Base-by-base conservation (phyloP, 306 rosid species). In the Fagus crenata region DNA sequence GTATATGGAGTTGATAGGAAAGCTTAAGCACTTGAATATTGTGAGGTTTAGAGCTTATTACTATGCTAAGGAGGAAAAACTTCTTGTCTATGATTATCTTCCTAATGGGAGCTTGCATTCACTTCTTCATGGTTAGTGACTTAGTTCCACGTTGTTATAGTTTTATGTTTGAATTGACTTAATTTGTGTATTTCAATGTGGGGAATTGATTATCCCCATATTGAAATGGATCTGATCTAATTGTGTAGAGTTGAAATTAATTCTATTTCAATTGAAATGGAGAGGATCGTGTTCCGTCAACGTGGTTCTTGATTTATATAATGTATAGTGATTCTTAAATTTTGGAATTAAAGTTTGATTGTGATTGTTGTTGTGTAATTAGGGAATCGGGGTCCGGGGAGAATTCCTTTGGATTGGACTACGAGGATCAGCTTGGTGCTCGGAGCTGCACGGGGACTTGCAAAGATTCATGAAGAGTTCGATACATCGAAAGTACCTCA, bases 341-440 rank as follows among this genome's bases (percentile, higher is more conserved):
- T 72, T 41, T 53, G 51, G 51, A 43, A 17, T 60, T 1, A 55
- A 3, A 11, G 33, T 49, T 55, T 18, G 5, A 22, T 22, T 22
- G 28, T 22, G 0, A 22, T 22, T 58, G 4, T 72, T 35, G 5
- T 63, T 79, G 55, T 28, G 71, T 49, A 46, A 81, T 43, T 17
- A 95, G 98, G 96, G 73, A 92, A 96, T 76, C 90, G 99, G 8
- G 99, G 99, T 60, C 96, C 97, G 1, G 99, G 99, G 5, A 87
- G 98, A 72, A 96, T 96, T 76, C 99, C 99, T 14, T 77, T 96
- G 87, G 99, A 96, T 84, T 96, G 99, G 99, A 92, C 99, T 6
- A 96, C 99, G 7, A 88, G 99, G 78, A 92, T 96, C 84, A 96
- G 98, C 86, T 85, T 96, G 82, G 86, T 90, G 39, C 75, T 95